Conservation (phyloP, 2,329 filamentous ascomycete genomes). For the Domatiomyces globalis region DNA sequence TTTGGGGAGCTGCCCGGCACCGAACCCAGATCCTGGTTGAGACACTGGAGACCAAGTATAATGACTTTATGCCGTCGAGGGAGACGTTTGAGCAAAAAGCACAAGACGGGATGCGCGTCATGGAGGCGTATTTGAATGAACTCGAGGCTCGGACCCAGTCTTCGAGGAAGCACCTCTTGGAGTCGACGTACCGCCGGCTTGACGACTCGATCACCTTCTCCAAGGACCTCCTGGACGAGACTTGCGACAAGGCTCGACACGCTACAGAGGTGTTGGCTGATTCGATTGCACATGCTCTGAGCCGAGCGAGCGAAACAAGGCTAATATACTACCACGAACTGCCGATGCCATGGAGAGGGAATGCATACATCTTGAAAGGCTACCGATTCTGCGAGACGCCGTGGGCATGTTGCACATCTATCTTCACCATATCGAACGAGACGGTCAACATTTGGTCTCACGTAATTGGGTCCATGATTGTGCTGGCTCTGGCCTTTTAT, state of each 20-base stretch:
- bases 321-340: constrained; percentile 81
- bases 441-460: constrained; percentile 98
- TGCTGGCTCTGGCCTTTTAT: constrained; percentile 82
- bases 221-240: constrained; percentile 62
- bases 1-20: constrained; percentile 64
- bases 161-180: constrained; percentile 63
- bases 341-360: constrained; percentile 82
- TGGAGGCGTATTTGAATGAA: constrained; percentile 73
- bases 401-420: constrained; percentile 70
- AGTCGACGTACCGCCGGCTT: constrained; percentile 63
- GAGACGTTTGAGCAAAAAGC: constrained; percentile 88
- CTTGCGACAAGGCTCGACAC: constrained; percentile 65
- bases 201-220: constrained; percentile 66
- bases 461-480: constrained; percentile 71
- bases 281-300: constrained; percentile 65
- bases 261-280: constrained; percentile 73
- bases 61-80: constrained; percentile 69
- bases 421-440: constrained; percentile 80
- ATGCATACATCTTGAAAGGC: constrained; percentile 79
- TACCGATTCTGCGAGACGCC: constrained; percentile 93
- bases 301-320: constrained; percentile 61
- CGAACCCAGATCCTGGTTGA: constrained; percentile 82
- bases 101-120: constrained; percentile 67
- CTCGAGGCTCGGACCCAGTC: constrained; percentile 73
- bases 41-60: constrained; percentile 74